Evolutionary conservation across 2,329 filamentous ascomycete genomes (phyloP), one percentile per base, ranked within the genome.

Genomic region (Zymoseptoria passerinii): DNA sequence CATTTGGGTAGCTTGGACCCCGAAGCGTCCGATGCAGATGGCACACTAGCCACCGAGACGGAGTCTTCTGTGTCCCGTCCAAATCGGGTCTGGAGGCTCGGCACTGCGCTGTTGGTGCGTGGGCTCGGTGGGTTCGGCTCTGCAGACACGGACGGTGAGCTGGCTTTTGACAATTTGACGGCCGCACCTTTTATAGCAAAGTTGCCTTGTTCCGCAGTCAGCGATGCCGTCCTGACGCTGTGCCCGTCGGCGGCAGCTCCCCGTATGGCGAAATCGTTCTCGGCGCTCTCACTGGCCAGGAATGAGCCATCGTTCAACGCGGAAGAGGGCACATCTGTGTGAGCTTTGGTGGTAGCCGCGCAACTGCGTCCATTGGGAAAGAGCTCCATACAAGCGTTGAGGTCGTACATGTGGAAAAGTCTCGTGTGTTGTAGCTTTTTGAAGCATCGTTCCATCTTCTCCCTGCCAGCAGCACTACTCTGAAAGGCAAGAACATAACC

Each of bases 401-500:
- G 35, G 13, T 16, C 13, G n/a, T 44, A 44, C 13, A n/a, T 44
- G 10, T 16, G 10, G 7, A 44, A 44, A 5, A 44, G 35, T 13
- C 16, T 44, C 13, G n/a, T 16, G n/a, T 44, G 2, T 6, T 44
- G 35, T 13, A 44, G 35, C 13, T 16, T 16, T 16, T 44, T 16
- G 13, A 44, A 44, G 35, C 35, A 44, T 13, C 35, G 35, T 16
- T 44, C 16, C 49, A 18, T 18, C 18, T 16, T 18, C 13, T 23
- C 19, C 19, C 23, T 50, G 4, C 64, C 62, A n/a, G 23, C 6
- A 6, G 40, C 10, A 13, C 55, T 50, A 28, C 63, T 48, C 8
- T 58, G 54, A 49, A 67, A 70, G 1, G 48, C 51, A 19, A 71
- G 57, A 40, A 66, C 68, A 52, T 65, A 71, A 4, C 69, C 69